Conservation (phyloP, 78 protist genomes). For the Emiliania huxleyi region DNA sequence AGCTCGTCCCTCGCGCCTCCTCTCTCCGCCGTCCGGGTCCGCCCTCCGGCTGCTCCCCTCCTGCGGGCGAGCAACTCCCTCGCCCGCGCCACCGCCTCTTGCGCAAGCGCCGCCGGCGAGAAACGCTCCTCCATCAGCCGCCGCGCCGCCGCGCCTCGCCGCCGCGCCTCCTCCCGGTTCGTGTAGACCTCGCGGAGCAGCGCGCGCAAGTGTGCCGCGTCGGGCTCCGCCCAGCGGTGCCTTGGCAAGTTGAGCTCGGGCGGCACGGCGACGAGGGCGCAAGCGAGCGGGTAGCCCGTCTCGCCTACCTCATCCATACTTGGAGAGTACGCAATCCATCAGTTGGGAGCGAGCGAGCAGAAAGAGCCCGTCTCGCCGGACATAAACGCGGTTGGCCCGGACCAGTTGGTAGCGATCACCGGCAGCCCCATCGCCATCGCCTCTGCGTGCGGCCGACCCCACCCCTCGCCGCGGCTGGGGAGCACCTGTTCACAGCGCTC, state of each 20-base stretch:
- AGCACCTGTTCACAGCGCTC: no score
- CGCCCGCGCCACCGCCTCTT: background rate
- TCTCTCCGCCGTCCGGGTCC: no score
- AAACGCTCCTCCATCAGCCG: background rate
- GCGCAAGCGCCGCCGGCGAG: background rate
- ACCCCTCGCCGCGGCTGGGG: slow-evolving; percentile 26
- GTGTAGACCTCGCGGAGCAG: background rate
- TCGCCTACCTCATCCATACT: no score
- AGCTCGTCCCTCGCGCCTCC: no score
- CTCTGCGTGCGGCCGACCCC: slow-evolving; percentile 64
- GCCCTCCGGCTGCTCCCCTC: no score
- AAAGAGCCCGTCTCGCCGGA: background rate
- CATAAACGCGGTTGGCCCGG: slow-evolving; percentile 52
- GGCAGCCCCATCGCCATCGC: slow-evolving; percentile 71
- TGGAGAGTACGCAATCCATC: no score
- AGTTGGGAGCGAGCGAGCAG: background rate
- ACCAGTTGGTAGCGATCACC: slow-evolving; percentile 67
- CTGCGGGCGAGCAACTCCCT: no score
- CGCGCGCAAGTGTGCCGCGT: background rate
- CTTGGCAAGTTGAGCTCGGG: background rate
- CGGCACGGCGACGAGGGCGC: background rate
- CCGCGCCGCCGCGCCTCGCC: background rate
- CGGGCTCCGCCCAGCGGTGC: slow-evolving; percentile 9
- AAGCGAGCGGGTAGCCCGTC: background rate
- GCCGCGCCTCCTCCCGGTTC: background rate